Conservation (phyloP, 2,329 filamentous ascomycete species). For the Colletotrichum gloeosporioides region DNA sequence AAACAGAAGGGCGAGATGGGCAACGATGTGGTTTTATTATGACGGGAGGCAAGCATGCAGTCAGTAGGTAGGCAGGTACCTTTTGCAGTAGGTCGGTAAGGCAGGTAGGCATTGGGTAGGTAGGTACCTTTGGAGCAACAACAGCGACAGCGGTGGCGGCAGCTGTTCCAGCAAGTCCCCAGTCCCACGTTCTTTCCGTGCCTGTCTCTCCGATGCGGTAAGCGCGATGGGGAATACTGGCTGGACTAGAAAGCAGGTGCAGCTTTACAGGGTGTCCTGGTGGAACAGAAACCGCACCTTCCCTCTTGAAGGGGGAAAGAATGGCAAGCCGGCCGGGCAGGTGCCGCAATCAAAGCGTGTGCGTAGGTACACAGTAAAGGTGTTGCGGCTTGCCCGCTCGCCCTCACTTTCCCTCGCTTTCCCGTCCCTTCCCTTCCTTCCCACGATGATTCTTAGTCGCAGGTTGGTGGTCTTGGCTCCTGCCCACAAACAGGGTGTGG, state of each 20-base stretch:
- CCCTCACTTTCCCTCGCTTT: slow-evolving; percentile 1
- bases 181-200: not conserved
- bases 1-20: not conserved
- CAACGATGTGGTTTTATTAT: slow-evolving; percentile 21
- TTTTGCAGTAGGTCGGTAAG: not conserved
- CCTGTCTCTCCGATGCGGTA: not conserved
- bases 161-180: not conserved
- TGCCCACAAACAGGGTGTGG: not conserved
- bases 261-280: slow-evolving; percentile 9
- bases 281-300: slow-evolving; percentile 21
- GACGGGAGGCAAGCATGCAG: not conserved
- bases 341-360: not conserved
- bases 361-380: not conserved
- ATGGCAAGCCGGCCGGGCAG: not conserved
- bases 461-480: slow-evolving; percentile 14
- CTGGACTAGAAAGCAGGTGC: not conserved
- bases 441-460: slow-evolving; percentile 13
- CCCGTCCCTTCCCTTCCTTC: not conserved
- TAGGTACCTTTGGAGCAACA: not conserved
- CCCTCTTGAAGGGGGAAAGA: slow-evolving; percentile 7
- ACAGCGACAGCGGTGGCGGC: not conserved
- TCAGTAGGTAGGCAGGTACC: not conserved
- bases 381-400: not conserved
- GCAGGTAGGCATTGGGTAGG: not conserved
- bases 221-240: slow-evolving; percentile 1